Evolutionary conservation across 306 rosid genomes (phyloP).

Genomic region (Cicer judaicum): DNA sequence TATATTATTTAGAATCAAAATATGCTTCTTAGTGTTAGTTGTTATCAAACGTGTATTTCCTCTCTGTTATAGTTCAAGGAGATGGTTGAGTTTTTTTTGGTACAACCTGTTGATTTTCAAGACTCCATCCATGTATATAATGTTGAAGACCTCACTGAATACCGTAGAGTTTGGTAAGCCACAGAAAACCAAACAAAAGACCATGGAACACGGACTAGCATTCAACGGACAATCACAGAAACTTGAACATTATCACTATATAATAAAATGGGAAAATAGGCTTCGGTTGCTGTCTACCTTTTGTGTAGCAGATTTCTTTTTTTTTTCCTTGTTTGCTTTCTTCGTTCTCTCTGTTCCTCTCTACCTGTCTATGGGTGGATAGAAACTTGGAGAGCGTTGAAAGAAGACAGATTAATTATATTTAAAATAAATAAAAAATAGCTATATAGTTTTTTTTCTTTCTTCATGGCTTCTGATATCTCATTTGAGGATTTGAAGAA

Average conservation of each 20-base stretch:
- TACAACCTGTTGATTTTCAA: background rate
- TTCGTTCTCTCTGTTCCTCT: constrained; percentile 38
- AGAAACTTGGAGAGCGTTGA: constrained; percentile 27
- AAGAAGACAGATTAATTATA: constrained; percentile 4
- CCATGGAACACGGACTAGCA: constrained; percentile 39
- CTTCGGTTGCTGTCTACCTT: constrained; percentile 26
- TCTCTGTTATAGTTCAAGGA: background rate
- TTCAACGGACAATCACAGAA: constrained; percentile 37
- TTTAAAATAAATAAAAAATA: background rate
- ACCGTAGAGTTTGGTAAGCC: constrained; percentile 49
- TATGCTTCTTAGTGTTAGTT: no score
- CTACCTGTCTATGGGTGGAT: constrained; percentile 44
- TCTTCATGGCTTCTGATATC: constrained; percentile 60
- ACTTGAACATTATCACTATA: constrained; percentile 11
- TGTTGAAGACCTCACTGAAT: background rate
- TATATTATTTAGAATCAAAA: no score
- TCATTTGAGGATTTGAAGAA: constrained; percentile 67
- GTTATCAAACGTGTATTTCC: no score
- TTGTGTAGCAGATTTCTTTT: constrained; percentile 2
- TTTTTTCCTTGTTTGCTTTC: background rate
- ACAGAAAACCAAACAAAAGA: constrained; percentile 43
- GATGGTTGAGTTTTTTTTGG: background rate
- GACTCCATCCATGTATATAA: background rate
- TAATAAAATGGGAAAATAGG: background rate
- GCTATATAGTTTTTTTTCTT: constrained; percentile 12